A percentile compares a stretch with the other conserved stretches of the same genome.
These are phyloP conservation scores for Eutypella sp. DNA, from an alignment of 2,329 filamentous ascomycete genomes.

Conservation along the genomic window DNA sequence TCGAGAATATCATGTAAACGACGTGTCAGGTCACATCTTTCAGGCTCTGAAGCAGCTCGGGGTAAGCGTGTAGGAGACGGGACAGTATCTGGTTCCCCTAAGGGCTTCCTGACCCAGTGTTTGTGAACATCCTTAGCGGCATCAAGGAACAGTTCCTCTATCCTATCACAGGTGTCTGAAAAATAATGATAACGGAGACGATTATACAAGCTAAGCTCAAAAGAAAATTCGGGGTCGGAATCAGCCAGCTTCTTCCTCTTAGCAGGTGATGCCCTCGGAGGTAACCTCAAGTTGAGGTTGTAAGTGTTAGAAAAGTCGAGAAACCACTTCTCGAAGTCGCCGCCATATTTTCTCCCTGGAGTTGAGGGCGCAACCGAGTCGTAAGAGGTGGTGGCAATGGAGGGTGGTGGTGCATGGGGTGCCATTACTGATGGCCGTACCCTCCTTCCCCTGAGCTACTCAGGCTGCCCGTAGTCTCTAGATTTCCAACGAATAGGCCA, in stretches of 20 bases:
- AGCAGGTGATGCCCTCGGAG: constrained; percentile 14
- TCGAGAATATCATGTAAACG: constrained; percentile 18
- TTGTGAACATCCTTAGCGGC: constrained; percentile 18
- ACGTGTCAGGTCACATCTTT: constrained; percentile 17
- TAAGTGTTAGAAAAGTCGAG: constrained; percentile 25
- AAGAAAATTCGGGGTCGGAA: constrained; percentile 6
- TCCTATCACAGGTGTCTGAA: constrained; percentile 11
- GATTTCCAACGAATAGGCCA: no score
- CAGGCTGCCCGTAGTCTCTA: not conserved
- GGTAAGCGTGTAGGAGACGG: constrained; percentile 17
- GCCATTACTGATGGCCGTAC: not conserved
- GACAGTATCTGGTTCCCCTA: constrained; percentile 13
- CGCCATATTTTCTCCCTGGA: constrained; percentile 8
- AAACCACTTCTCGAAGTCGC: constrained; percentile 23
- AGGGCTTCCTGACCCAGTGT: constrained; percentile 24
- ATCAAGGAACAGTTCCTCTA: constrained; percentile 15
- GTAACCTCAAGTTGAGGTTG: constrained; percentile 19
- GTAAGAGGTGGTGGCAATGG: not conserved
- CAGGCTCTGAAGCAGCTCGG: constrained; percentile 18
- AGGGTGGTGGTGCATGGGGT: not conserved
- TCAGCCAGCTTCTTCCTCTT: constrained; percentile 12
- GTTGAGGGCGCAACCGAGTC: constrained; percentile 1
- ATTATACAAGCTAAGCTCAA: constrained; percentile 19
- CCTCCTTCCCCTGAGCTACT: not conserved
- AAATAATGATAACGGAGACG: constrained; percentile 18